Percentiles rank a stretch among this genome's conserved stretches.
Conservation (phyloP, 257 asterid genomes). For the Solanum chaucha region DNA sequence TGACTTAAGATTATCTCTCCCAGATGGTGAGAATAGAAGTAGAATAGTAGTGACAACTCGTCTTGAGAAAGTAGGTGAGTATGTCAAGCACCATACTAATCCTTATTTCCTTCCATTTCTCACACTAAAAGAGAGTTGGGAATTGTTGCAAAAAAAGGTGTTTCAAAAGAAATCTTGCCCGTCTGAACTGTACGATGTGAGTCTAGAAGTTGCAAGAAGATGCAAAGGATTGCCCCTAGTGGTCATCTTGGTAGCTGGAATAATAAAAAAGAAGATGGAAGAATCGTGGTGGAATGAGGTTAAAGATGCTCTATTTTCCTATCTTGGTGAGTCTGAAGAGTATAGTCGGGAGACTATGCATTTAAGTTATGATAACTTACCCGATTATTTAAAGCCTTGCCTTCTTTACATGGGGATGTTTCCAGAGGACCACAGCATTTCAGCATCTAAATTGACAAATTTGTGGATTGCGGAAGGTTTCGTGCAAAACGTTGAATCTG, state of each 20-base stretch:
- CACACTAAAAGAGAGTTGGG: too few species aligned
- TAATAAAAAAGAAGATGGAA: not conserved
- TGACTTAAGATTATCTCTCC: not conserved
- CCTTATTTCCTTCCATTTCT: too few species aligned
- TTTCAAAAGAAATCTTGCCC: too few species aligned
- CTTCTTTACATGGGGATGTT: not conserved
- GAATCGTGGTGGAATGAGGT: not conserved
- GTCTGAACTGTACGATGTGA: too few species aligned
- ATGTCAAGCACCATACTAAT: too few species aligned
- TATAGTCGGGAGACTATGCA: not conserved
- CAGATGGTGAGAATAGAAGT: not conserved
- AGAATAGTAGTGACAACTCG: too few species aligned
- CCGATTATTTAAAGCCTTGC: not conserved
- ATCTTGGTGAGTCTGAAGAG: not conserved
- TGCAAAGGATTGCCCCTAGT: not conserved
- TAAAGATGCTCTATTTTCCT: not conserved
- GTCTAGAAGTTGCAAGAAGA: not conserved
- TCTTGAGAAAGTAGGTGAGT: too few species aligned
- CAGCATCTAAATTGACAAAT: not conserved
- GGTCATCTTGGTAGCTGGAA: not conserved
- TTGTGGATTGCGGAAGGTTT: constrained; percentile 7
- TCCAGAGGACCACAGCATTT: not conserved
- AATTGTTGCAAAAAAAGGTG: too few species aligned
- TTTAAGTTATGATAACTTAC: constrained; percentile 3
- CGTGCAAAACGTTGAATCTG: not conserved